phyloP scores from a whole-genome alignment of 306 rosid species.

The Fagus sylvatica region DNA sequence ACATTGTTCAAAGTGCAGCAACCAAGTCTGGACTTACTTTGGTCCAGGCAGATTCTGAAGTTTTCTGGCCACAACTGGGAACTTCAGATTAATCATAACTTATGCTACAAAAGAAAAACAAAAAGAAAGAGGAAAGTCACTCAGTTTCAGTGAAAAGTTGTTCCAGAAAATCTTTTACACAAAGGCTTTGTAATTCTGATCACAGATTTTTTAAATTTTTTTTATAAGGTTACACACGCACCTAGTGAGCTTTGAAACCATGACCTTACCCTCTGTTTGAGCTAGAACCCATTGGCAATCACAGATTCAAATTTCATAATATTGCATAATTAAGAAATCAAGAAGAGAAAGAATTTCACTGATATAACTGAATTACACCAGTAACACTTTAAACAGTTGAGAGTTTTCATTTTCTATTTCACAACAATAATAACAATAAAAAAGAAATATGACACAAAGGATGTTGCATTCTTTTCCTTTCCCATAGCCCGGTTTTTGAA shows the following conservation, averaged over 20 bases:
- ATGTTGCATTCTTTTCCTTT: background rate
- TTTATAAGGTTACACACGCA: no score
- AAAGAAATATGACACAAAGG: background rate
- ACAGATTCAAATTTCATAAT: background rate
- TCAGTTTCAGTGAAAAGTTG: constrained; percentile 1
- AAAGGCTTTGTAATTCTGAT: background rate
- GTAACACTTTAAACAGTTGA: background rate
- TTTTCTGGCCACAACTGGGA: background rate
- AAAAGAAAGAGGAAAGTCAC: background rate
- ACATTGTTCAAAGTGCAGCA: background rate
- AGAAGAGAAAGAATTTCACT: background rate
- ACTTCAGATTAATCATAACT: constrained; percentile 16
- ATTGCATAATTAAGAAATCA: background rate
- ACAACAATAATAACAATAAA: background rate
- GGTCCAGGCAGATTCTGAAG: background rate
- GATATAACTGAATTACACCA: background rate
- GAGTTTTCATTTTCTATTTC: background rate
- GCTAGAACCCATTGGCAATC: no score
- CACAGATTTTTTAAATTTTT: background rate
- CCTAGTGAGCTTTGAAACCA: no score
- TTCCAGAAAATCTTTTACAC: background rate
- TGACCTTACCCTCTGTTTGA: no score
- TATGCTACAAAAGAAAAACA: background rate
- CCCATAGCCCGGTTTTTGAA: background rate
- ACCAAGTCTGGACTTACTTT: background rate